phyloP scores from a whole-genome alignment of 2,329 filamentous ascomycete genomes.

The Alternaria sp. region DNA sequence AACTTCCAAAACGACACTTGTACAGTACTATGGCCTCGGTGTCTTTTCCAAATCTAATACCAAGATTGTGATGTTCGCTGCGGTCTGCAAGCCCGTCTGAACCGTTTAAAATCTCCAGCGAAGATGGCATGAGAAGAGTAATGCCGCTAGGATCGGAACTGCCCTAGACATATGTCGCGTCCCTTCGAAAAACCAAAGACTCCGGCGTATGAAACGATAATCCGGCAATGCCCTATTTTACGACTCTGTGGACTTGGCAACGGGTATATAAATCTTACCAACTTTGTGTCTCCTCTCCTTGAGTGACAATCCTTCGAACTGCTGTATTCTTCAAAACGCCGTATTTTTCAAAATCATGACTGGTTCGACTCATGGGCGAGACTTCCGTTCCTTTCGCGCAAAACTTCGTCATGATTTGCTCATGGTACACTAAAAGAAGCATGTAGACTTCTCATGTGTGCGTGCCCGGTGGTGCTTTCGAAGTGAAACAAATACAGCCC shows the following conservation, averaged over 20 bases:
- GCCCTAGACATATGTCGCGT: not conserved
- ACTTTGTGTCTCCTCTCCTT: not conserved
- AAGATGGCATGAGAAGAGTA: not conserved
- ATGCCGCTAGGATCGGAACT: not conserved
- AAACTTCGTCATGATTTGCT: not conserved
- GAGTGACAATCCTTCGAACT: not conserved
- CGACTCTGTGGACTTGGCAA: not conserved
- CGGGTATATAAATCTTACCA: fast-evolving
- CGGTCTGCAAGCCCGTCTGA: not conserved
- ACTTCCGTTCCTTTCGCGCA: not conserved
- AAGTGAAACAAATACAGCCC: too few species aligned
- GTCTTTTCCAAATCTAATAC: not conserved
- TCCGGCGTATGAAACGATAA: not conserved
- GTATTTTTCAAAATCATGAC: not conserved
- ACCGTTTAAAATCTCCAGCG: fast-evolving
- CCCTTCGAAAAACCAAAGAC: not conserved
- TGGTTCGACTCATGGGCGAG: not conserved
- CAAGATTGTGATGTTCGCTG: not conserved
- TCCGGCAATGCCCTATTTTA: not conserved
- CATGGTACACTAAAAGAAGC: not conserved
- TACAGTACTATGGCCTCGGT: not conserved
- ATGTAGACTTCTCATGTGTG: not conserved
- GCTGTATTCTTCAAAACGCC: not conserved
- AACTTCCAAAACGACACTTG: not conserved
- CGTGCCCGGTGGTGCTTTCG: too few species aligned